Evolutionary conservation across 805 yeast genomes (phyloP), one percentile per base, ranked within the genome.

Genomic region (Monosporozyma yasuniensis): DNA sequence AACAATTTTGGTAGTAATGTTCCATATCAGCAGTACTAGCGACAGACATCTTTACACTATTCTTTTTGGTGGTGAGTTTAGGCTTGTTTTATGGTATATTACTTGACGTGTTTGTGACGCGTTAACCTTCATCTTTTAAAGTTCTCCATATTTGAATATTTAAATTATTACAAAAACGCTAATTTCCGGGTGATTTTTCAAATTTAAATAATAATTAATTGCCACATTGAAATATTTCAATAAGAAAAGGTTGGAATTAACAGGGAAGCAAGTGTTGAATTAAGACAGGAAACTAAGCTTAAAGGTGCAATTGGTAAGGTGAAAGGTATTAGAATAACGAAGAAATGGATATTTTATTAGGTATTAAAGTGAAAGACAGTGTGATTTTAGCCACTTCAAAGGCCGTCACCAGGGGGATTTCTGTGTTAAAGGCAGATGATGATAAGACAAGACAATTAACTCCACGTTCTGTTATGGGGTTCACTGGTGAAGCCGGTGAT

Each of bases 401-500:
- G 66, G 96, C 97, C 4, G 87, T 84, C 51, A 87, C 96, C 9
- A 79, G 99, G 58, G 96, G 96, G 50, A 84, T 89, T 49, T 83
- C 95, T 12, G 78, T 88, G 47, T 70, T 88, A 57, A 87, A 87
- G 62, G 81, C 79, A 47, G 74, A 77, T 46, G 96, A 88, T 67
- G 89, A 84, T 68, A 88, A 88, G 71, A 87, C 95, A 9, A 72
- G 90, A 56, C 69, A 67, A 28, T 74, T 91, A 59, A 87, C 87
- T 58, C 76, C 81, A 37, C 91, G 84, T 64, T 78, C 86, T 48
- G 72, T 90, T 58, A 76, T 93, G 72, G 96, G 97, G 42, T 90
- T 72, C 71, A 84, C 95, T 1, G 99, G 99, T 50, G 99, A 93
- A 66, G 78, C 96, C 3, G 99, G 99, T 54, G 99, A 93, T 65